These are phyloP conservation scores for Cylindrodendrum hubeiense DNA, from an alignment of 2,329 filamentous ascomycete genomes.

Conservation along the genomic window DNA sequence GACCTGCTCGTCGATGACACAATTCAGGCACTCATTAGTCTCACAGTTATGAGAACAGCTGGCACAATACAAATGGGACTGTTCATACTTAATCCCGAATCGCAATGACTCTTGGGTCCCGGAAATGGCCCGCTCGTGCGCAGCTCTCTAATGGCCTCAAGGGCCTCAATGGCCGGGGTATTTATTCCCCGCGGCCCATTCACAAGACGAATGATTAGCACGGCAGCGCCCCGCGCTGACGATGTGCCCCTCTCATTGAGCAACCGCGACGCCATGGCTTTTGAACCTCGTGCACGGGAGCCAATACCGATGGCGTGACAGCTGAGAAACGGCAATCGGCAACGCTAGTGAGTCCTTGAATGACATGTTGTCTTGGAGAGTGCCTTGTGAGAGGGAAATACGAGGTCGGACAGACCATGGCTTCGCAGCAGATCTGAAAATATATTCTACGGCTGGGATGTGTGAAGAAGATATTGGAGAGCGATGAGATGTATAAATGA, in stretches of 20 bases:
- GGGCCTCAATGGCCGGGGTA: neutral
- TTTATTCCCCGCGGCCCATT: conserved; percentile 4
- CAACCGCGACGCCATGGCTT: conserved; percentile 5
- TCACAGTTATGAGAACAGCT: too few relatives aligned
- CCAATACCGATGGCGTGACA: neutral
- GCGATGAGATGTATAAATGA: conserved; percentile 16
- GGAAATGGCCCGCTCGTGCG: neutral
- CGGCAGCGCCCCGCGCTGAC: conserved; percentile 19
- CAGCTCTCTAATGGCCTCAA: neutral
- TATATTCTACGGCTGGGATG: conserved; percentile 10
- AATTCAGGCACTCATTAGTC: too few relatives aligned
- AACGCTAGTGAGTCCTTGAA: conserved; percentile 12
- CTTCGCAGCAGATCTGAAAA: conserved; percentile 9
- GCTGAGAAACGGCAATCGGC: conserved; percentile 16
- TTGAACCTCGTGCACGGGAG: conserved; percentile 1
- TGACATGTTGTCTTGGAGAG: neutral
- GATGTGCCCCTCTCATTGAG: neutral
- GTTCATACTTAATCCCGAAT: neutral
- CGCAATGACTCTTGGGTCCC: neutral
- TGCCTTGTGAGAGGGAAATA: conserved; percentile 1
- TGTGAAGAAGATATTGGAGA: neutral
- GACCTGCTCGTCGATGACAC: too few relatives aligned
- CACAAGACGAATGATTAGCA: conserved; percentile 4
- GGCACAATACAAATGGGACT: too few relatives aligned
- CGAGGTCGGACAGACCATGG: neutral